Base-by-base conservation (phyloP, 208 protist genomes). In the Wallacemonas sp. region DNA sequence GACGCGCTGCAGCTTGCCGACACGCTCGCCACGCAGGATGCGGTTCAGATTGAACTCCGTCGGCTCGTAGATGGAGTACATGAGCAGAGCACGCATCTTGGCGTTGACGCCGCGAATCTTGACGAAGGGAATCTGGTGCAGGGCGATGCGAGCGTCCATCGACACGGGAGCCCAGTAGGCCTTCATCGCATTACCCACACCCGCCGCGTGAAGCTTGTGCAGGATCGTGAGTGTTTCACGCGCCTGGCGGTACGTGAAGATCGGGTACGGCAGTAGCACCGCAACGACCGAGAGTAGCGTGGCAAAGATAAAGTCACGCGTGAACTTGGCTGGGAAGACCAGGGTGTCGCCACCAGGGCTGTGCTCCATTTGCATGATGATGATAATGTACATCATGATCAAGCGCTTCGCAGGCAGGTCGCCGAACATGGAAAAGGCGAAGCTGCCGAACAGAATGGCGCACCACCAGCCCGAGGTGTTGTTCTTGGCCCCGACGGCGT, bases 291-390 rank as follows among this genome's bases (percentile, higher is more conserved):
- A 39, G 23, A 89, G 82, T 4, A 41, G 39, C 6, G 39, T 34
- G 36, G 82, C 73, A n/a, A 92, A 60, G 29, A 75, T 33, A 24
- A 92, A 76, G 58, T 92, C 76, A 11, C 74, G 60, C 0, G 33
- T 64, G 24, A 87, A 80, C 23, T 64, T 33, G 2, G 73, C 8
- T 14, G 80, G 49, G 17, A 83, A 82, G n/a, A 64, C 2, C 11
- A 80, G 21, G 4, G 57, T 69, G 0, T 75, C 70, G 0, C 67
- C 71, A 2, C 68, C 70, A 0, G 70, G 68, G 11, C 64, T 61
- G 43, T 81, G 81, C 67, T 90, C 71, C 64, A 84, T 76, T 26
- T 82, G 76, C 79, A 90, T 83, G 34, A 88, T 72, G 43, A 93
- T 75, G 5, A 87, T 58, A 9, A 68, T 57, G 27, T 74, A 80